A percentile compares a stretch with the other conserved stretches of the same genome.
Conservation (phyloP, 179 eudicot genomes). For the Amaranthus tricolor region DNA sequence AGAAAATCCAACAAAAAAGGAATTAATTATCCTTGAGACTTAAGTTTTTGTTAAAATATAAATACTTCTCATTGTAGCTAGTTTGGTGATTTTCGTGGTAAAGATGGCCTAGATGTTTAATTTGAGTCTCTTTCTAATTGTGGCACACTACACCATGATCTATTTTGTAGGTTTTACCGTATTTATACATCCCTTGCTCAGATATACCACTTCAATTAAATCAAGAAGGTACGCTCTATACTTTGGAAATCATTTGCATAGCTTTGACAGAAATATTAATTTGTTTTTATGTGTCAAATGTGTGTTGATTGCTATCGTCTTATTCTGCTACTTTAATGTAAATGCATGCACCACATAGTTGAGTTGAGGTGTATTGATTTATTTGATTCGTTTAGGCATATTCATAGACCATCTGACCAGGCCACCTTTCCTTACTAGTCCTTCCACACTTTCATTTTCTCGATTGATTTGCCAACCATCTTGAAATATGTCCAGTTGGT, state of each 20-base stretch:
- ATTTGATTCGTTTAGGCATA: background rate
- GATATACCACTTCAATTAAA: conserved; percentile 54
- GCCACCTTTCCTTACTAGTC: no score
- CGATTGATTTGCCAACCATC: no score
- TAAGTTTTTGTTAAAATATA: background rate
- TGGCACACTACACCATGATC: background rate
- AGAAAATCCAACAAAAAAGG: background rate
- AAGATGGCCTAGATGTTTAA: background rate
- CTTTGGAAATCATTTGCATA: background rate
- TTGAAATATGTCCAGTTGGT: no score
- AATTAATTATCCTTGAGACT: background rate
- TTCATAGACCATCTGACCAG: no score
- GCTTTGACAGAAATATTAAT: background rate
- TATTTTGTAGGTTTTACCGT: conserved; percentile 76
- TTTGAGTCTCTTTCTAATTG: conserved; percentile 4
- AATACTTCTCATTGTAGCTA: background rate
- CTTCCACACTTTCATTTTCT: no score
- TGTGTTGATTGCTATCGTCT: background rate
- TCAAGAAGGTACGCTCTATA: conserved; percentile 45
- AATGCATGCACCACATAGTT: background rate
- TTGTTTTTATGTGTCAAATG: background rate
- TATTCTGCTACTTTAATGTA: background rate
- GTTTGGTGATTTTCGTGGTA: background rate
- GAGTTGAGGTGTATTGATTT: background rate
- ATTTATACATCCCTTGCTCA: conserved; percentile 73